A percentile compares a stretch with the other conserved stretches of the same genome.
phyloP scores from a whole-genome alignment of 345 rosid genomes.

The Physaria fendleri region DNA sequence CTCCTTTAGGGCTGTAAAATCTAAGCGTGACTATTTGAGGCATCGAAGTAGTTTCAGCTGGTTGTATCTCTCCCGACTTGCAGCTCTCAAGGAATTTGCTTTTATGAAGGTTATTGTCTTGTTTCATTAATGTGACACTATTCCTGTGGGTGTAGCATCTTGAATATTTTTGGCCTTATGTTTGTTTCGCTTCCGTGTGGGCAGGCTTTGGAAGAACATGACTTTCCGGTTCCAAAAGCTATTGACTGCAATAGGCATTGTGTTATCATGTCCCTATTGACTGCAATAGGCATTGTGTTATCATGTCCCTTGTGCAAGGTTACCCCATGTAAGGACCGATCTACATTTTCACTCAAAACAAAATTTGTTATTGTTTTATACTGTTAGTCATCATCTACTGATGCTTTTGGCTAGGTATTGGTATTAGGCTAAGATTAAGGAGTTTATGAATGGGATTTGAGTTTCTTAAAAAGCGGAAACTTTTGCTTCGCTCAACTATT shows the following conservation, averaged over 20 bases:
- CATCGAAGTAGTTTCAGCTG: too few species aligned
- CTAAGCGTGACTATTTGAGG: too few species aligned
- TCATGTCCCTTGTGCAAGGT: conserved; percentile 93
- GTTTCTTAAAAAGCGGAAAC: neutral
- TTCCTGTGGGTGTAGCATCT: too few species aligned
- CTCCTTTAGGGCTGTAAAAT: too few species aligned
- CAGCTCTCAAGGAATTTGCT: too few species aligned
- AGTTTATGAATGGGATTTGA: neutral
- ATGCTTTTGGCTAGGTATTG: neutral
- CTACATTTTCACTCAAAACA: neutral
- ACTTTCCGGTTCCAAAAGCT: conserved; percentile 85
- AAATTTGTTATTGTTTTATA: neutral
- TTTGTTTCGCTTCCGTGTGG: conserved; percentile 19
- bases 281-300: conserved; percentile 88
- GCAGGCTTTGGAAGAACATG: conserved; percentile 88
- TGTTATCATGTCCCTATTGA: too few species aligned
- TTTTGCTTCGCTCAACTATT: too few species aligned
- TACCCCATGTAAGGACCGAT: conserved; percentile 66
- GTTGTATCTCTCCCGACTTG: too few species aligned
- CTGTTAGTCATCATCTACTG: conserved; percentile 2
- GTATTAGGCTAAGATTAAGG: neutral
- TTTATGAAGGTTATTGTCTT: too few species aligned
- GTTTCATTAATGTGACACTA: too few species aligned
- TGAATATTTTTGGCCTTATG: too few species aligned
- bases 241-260: too few species aligned